These are phyloP conservation scores for Microstroma glucosiphilum DNA, from an alignment of 1,284 basidiomycete genomes.

Conservation along the genomic window DNA sequence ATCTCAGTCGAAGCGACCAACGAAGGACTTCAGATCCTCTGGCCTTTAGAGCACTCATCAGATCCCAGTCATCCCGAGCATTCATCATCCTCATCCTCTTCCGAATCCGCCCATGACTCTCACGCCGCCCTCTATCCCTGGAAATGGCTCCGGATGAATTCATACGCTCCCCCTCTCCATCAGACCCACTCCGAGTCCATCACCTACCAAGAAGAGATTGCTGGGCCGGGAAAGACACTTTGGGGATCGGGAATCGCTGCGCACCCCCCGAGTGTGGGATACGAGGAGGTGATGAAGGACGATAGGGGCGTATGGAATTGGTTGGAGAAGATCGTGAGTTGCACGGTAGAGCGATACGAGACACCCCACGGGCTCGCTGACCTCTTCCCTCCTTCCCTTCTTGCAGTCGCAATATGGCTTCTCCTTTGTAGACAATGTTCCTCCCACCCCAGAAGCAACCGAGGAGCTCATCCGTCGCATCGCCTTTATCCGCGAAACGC, in stretches of 20 bases:
- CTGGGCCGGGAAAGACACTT: conserved; percentile 52
- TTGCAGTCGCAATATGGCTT: conserved; percentile 64
- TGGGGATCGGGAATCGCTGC: conserved; percentile 75
- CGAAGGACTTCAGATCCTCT: conserved; percentile 64
- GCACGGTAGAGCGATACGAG: background rate
- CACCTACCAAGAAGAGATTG: conserved; percentile 18
- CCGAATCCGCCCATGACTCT: conserved; percentile 9
- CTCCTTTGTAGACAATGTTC: conserved; percentile 76
- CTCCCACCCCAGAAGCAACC: conserved; percentile 73
- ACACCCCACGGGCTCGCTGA: background rate
- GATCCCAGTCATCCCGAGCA: background rate
- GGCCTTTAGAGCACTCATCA: conserved; percentile 28
- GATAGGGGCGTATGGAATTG: conserved; percentile 71
- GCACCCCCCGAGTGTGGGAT: conserved; percentile 69
- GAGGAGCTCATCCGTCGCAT: conserved; percentile 72
- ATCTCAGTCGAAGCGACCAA: conserved; percentile 59
- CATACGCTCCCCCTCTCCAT: conserved; percentile 63
- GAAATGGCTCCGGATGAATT: conserved; percentile 70
- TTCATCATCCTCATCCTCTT: background rate
- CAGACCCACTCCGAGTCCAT: conserved; percentile 56
- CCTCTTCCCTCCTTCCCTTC: background rate
- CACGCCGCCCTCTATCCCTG: conserved; percentile 73
- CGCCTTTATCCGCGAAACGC: conserved; percentile 84
- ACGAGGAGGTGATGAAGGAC: conserved; percentile 67
- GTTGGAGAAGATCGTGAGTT: conserved; percentile 71